Conservation (phyloP, 106 monocot genomes). For the Alisma plantagoaquatica region DNA sequence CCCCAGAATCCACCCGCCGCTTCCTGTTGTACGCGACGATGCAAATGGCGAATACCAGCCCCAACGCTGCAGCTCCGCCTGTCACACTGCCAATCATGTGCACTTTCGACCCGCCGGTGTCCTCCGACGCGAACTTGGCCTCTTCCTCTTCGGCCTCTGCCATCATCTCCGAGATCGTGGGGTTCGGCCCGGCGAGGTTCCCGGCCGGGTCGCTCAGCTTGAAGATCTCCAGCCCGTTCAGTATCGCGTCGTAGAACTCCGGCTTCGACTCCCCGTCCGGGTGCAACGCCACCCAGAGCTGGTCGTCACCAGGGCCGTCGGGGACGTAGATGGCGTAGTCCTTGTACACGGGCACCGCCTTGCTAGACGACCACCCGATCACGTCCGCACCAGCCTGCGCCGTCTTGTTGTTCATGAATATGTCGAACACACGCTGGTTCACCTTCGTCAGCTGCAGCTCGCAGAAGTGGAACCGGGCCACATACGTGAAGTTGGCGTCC, state of each 20-base stretch:
- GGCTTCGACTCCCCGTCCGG: conserved; percentile 17
- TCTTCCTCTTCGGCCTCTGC: conserved; percentile 3
- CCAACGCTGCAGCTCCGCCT: background rate
- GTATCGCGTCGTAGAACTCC: too few relatives aligned
- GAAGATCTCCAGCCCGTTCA: conserved; percentile 38
- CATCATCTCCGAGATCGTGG: conserved; percentile 29
- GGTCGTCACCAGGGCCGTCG: conserved; percentile 29
- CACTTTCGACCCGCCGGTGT: too few relatives aligned
- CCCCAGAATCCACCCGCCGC: conserved; percentile 8
- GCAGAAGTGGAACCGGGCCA: conserved; percentile 63
- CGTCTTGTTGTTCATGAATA: conserved; percentile 58
- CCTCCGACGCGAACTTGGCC: background rate
- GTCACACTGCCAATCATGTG: background rate
- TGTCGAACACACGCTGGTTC: conserved; percentile 62
- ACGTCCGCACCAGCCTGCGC: conserved; percentile 47
- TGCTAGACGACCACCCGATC: conserved; percentile 27
- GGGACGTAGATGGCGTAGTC: conserved; percentile 26
- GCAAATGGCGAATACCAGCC: conserved; percentile 21
- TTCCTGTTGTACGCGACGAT: conserved; percentile 23
- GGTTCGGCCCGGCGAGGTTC: conserved; percentile 41
- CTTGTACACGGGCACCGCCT: too few relatives aligned
- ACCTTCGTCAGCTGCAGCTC: conserved; percentile 30
- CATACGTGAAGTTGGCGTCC: conserved; percentile 59
- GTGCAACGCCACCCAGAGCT: too few relatives aligned
- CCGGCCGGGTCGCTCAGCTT: conserved; percentile 27